Evolutionary conservation across 108 stramenopile species (phyloP).

Genomic region (Bacterosira constricta): DNA sequence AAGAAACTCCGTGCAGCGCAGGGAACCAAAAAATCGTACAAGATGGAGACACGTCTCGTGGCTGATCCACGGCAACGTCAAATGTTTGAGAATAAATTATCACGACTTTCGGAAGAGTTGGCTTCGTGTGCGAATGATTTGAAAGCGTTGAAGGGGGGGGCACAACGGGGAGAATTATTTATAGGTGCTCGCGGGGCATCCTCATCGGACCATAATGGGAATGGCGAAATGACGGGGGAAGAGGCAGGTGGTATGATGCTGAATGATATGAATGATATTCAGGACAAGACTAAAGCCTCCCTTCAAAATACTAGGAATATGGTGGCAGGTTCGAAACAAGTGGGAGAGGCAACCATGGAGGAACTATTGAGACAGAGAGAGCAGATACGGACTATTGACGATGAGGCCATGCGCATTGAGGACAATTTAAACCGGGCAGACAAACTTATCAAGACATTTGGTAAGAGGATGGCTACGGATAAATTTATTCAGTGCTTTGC

Average conservation of each 20-base stretch:
- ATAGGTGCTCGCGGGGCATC: constrained; percentile 35
- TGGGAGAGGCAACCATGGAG: constrained; percentile 81
- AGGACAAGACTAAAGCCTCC: constrained; percentile 86
- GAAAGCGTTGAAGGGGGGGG: constrained; percentile 65
- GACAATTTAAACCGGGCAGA: constrained; percentile 86
- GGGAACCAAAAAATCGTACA: constrained; percentile 78
- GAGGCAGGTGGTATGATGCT: constrained; percentile 79
- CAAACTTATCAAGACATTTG: constrained; percentile 89
- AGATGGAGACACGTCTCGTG: constrained; percentile 86
- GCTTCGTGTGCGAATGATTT: constrained; percentile 66
- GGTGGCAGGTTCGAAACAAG: constrained; percentile 84
- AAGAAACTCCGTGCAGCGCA: constrained; percentile 64
- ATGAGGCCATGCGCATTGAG: constrained; percentile 89
- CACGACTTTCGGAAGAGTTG: constrained; percentile 60
- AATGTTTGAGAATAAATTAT: constrained; percentile 59
- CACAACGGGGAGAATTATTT: constrained; percentile 68
- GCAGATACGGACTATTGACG: constrained; percentile 86
- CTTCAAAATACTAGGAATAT: constrained; percentile 68
- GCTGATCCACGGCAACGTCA: constrained; percentile 56
- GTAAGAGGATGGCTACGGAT: constrained; percentile 94
- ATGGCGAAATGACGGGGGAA: constrained; percentile 53
- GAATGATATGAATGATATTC: constrained; percentile 62
- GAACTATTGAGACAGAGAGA: constrained; percentile 90
- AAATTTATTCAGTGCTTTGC: constrained; percentile 95
- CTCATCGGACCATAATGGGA: constrained; percentile 15